phyloP scores from a whole-genome alignment of 805 yeast genomes.

The Phaffomyces opuntiae region DNA sequence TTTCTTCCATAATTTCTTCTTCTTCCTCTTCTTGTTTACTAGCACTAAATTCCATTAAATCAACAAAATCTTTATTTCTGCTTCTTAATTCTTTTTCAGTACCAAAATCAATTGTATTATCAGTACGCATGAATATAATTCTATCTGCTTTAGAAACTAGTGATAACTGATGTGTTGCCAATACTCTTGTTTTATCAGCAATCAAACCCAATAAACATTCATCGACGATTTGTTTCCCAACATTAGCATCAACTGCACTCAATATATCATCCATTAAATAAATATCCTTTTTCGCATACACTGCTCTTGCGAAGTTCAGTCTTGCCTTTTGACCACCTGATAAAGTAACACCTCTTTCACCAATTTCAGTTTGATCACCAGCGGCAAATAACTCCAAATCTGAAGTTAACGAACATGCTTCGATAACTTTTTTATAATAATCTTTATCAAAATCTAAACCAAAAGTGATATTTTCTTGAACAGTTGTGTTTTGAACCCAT shows the following conservation, averaged over 20 bases:
- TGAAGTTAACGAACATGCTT: slow-evolving; percentile 54
- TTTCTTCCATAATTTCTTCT: neutral
- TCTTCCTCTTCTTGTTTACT: neutral
- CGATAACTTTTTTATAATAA: slow-evolving; percentile 45
- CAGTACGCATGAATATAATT: slow-evolving; percentile 52
- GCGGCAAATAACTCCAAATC: slow-evolving; percentile 62
- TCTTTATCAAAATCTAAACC: slow-evolving; percentile 47
- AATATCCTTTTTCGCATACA: slow-evolving; percentile 53
- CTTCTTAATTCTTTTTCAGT: slow-evolving; percentile 44
- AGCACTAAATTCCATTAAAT: slow-evolving; percentile 36
- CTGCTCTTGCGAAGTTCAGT: slow-evolving; percentile 61
- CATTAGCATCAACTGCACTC: slow-evolving; percentile 71
- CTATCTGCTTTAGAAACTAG: slow-evolving; percentile 61
- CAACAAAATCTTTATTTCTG: slow-evolving; percentile 39
- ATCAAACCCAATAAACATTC: slow-evolving; percentile 55
- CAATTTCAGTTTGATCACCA: slow-evolving; percentile 73
- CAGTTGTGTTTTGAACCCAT: slow-evolving; percentile 77
- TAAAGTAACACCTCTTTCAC: slow-evolving; percentile 76
- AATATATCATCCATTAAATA: slow-evolving; percentile 58
- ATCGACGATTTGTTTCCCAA: slow-evolving; percentile 67
- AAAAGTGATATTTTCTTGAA: slow-evolving; percentile 65
- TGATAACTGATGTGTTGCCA: slow-evolving; percentile 79
- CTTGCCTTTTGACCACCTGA: slow-evolving; percentile 73
- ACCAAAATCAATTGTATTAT: slow-evolving; percentile 59
- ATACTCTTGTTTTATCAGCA: slow-evolving; percentile 50